phyloP scores from a whole-genome alignment of 108 stramenopile species.

The Fistulifera solaris region DNA sequence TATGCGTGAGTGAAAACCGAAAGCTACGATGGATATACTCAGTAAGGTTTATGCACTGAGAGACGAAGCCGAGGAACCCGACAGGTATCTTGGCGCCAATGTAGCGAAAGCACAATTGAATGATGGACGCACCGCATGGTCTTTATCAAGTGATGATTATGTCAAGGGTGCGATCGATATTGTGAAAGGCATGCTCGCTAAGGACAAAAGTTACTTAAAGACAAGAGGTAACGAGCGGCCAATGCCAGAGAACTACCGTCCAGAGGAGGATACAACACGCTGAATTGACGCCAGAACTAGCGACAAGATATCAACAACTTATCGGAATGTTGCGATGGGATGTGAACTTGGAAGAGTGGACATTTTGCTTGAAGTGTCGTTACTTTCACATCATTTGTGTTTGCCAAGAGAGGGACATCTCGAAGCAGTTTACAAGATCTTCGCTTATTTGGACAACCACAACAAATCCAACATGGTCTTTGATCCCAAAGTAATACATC shows the following conservation, averaged over 20 bases:
- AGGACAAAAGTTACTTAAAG: conserved; percentile 4
- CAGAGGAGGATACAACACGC: conserved; percentile 18
- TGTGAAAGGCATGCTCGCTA: conserved; percentile 16
- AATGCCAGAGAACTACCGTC: conserved; percentile 15
- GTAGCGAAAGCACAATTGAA: neutral
- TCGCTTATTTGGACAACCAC: conserved; percentile 32
- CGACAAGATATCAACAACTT: conserved; percentile 21
- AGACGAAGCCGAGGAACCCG: conserved; percentile 7
- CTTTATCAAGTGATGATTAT: conserved; percentile 2
- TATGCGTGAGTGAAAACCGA: conserved; percentile 6
- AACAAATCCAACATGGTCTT: conserved; percentile 29
- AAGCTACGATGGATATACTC: conserved; percentile 3
- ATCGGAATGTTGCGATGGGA: conserved; percentile 36
- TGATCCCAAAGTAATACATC: conserved; percentile 17
- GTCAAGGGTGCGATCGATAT: conserved; percentile 5
- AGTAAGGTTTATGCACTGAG: conserved; percentile 8
- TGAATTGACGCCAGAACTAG: conserved; percentile 11
- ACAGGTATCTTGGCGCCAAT: conserved; percentile 12
- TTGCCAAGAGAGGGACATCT: conserved; percentile 50
- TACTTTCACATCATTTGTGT: conserved; percentile 36
- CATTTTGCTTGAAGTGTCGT: conserved; percentile 30
- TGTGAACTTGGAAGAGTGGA: conserved; percentile 35
- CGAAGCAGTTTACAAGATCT: conserved; percentile 31
- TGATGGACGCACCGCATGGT: conserved; percentile 3
- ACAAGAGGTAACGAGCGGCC: neutral